Evolutionary conservation across 768 basidiomycete genomes (phyloP).

Genomic region (Clitopilus hobsonii): DNA sequence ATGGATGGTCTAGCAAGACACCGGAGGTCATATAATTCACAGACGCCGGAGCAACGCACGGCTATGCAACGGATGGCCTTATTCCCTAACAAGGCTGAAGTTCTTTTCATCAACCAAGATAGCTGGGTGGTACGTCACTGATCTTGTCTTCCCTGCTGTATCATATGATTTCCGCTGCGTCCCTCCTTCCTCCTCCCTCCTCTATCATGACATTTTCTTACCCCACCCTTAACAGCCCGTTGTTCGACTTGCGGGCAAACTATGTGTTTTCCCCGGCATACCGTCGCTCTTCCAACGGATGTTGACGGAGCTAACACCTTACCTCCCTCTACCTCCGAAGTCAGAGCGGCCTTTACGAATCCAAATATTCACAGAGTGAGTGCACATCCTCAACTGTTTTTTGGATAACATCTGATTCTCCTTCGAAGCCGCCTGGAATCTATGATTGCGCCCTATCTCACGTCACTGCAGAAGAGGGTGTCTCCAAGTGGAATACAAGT

Average conservation of each 20-base stretch:
- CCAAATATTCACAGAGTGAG: constrained; percentile 83
- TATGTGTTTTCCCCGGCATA: constrained; percentile 91
- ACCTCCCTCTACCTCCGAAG: constrained; percentile 74
- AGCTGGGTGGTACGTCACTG: constrained; percentile 73
- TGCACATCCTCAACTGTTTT: constrained; percentile 9
- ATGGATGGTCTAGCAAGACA: constrained; percentile 61
- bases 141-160: constrained; percentile 1
- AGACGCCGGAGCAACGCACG: constrained; percentile 67
- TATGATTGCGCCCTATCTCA: constrained; percentile 78
- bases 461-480: constrained; percentile 68
- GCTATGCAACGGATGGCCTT: constrained; percentile 88
- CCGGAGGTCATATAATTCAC: constrained; percentile 51
- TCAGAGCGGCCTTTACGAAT: constrained; percentile 71
- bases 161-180: constrained; percentile 1
- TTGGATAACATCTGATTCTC: constrained; percentile 2
- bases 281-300: constrained; percentile 82
- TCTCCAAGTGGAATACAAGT: constrained; percentile 74
- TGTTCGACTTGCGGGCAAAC: constrained; percentile 76
- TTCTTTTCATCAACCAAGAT: constrained; percentile 72
- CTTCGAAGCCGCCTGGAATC: constrained; percentile 65
- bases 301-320: constrained; percentile 66
- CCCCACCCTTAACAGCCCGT: constrained; percentile 56
- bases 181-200: neutral
- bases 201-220: neutral
- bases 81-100: constrained; percentile 76